phyloP scores from a whole-genome alignment of 345 rosid genomes.

The Cardamine occulta region DNA sequence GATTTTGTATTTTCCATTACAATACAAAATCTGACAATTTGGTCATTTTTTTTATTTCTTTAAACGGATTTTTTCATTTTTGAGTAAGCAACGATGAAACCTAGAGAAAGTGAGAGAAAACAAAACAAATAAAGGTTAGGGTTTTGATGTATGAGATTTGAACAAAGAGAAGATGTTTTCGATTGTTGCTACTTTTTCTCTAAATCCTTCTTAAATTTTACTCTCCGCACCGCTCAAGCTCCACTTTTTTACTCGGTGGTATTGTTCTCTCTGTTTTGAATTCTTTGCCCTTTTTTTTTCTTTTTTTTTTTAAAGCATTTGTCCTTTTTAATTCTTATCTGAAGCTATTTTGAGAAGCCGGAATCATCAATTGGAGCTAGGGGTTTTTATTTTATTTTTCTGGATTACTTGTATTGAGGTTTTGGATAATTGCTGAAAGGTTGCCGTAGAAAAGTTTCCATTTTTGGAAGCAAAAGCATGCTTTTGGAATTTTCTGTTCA shows the following conservation, averaged over 20 bases:
- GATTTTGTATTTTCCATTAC: constrained; percentile 23
- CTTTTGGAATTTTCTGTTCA: constrained; percentile 35
- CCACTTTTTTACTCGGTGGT: constrained; percentile 8
- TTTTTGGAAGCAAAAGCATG: constrained; percentile 21
- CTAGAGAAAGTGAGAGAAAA: constrained; percentile 31
- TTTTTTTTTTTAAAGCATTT: not conserved
- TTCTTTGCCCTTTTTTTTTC: not conserved
- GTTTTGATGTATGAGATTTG: constrained; percentile 41
- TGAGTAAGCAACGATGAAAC: constrained; percentile 32
- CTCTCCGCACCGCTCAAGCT: constrained; percentile 18
- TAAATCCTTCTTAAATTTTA: constrained; percentile 1
- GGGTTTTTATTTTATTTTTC: not conserved
- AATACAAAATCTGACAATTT: constrained; percentile 28
- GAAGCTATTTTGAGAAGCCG: constrained; percentile 12
- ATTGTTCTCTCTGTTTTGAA: constrained; percentile 16
- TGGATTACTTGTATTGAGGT: constrained; percentile 15
- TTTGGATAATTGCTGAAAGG: constrained; percentile 26
- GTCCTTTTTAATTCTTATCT: not conserved
- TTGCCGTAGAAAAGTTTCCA: constrained; percentile 15
- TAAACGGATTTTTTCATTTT: constrained; percentile 10
- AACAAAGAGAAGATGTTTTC: constrained; percentile 28
- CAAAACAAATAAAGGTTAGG: constrained; percentile 10
- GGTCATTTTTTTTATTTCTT: not conserved
- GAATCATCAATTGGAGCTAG: constrained; percentile 32
- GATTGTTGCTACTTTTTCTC: constrained; percentile 6